These are phyloP conservation scores for Phytophthora lateralis DNA, from an alignment of 352 stramenopile genomes.

Conservation along the genomic window DNA sequence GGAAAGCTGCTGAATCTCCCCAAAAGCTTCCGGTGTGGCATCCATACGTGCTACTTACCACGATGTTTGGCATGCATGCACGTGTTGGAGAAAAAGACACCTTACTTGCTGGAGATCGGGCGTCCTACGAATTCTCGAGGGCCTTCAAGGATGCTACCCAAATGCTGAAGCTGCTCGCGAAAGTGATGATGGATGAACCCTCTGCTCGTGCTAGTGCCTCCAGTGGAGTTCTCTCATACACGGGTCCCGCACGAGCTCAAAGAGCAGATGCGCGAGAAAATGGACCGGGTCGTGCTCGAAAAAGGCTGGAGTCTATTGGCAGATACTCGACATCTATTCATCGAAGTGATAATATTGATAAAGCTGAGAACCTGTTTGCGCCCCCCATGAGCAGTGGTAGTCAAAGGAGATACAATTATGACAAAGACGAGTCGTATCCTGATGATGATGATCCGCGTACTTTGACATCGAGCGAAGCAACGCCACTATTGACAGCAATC, in stretches of 20 bases:
- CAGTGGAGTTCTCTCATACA: slow-evolving; percentile 67
- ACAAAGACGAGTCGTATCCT: slow-evolving; percentile 8
- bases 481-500: slow-evolving; percentile 38
- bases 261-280: slow-evolving; percentile 17
- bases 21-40: slow-evolving; percentile 88
- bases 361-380: slow-evolving; percentile 77
- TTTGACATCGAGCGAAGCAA: slow-evolving; percentile 28
- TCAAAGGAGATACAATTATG: slow-evolving; percentile 25
- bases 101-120: slow-evolving; percentile 63
- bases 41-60: slow-evolving; percentile 83
- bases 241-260: slow-evolving; percentile 26
- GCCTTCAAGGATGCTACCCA: slow-evolving; percentile 83
- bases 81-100: slow-evolving; percentile 82
- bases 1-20: slow-evolving; percentile 68
- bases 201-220: slow-evolving; percentile 64
- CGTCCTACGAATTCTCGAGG: slow-evolving; percentile 67
- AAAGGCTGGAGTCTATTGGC: slow-evolving; percentile 54
- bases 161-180: slow-evolving; percentile 81
- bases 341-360: slow-evolving; percentile 61
- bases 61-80: slow-evolving; percentile 85
- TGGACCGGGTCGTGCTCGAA: slow-evolving; percentile 18
- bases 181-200: slow-evolving; percentile 69
- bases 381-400: slow-evolving; percentile 17
- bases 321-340: slow-evolving; percentile 78
- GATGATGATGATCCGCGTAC: slow-evolving; percentile 29